Evolutionary conservation across 176 grass and related monocot species (phyloP).

Genomic region (Carex kokanica): DNA sequence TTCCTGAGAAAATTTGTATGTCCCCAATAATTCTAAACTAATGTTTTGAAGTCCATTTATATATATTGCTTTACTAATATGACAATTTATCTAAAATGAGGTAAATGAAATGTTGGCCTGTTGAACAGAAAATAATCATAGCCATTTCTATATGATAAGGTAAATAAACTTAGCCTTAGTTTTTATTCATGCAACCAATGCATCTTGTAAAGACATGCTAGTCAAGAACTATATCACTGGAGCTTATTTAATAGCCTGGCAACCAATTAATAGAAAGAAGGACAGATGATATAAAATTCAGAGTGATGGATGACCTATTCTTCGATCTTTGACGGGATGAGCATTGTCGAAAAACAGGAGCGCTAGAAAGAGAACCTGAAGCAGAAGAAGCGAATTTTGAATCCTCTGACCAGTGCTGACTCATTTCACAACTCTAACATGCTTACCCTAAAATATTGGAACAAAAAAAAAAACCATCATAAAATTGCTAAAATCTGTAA

Average conservation of each 20-base stretch:
- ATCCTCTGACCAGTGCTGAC: conserved; percentile 27
- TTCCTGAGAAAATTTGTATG: background rate
- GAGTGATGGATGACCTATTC: conserved; percentile 14
- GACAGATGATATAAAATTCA: background rate
- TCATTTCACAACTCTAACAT: conserved; percentile 38
- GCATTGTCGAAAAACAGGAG: conserved; percentile 21
- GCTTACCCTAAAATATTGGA: conserved; percentile 26
- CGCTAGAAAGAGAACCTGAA: conserved; percentile 22
- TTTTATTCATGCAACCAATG: background rate
- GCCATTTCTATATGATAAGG: background rate
- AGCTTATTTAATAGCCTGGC: background rate
- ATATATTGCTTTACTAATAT: background rate
- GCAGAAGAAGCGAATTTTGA: conserved; percentile 19
- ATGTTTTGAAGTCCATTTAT: background rate
- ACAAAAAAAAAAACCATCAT: background rate
- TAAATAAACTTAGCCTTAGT: background rate
- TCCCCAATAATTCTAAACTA: background rate
- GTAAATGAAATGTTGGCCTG: background rate
- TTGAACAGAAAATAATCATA: background rate
- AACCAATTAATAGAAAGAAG: background rate
- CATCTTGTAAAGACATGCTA: background rate
- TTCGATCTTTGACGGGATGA: conserved; percentile 21
- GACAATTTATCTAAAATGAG: background rate
- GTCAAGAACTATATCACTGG: background rate
- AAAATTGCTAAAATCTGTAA: background rate